Evolutionary conservation across 2,329 filamentous ascomycete genomes (phyloP).

Genomic region (Plectosphaerella sp.): DNA sequence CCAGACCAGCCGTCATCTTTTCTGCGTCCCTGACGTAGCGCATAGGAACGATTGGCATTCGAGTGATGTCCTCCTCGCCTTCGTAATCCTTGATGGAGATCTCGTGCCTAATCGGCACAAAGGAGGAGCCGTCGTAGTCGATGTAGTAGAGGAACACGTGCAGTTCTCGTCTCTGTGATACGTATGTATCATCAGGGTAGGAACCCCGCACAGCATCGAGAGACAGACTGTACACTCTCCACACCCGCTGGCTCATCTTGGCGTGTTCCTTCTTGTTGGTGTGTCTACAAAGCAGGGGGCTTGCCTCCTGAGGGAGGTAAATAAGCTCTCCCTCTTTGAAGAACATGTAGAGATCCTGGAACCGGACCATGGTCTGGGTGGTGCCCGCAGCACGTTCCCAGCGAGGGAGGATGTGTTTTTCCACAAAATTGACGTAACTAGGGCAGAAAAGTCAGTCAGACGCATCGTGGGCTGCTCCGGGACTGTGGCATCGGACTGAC

Average conservation of each 20-base stretch:
- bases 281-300: background rate
- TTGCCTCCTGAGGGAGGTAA: background rate
- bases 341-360: slow-evolving; percentile 1
- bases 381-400: background rate
- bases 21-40: slow-evolving; percentile 6
- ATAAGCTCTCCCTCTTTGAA: slow-evolving; percentile 2
- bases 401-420: background rate
- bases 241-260: background rate
- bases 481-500: background rate
- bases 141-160: slow-evolving; percentile 4
- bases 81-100: slow-evolving; percentile 1
- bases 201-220: too few species aligned
- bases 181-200: too few species aligned
- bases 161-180: background rate
- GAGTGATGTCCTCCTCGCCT: slow-evolving; percentile 8
- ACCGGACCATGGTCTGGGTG: slow-evolving; percentile 1
- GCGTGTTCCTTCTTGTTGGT: background rate
- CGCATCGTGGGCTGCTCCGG: too few species aligned
- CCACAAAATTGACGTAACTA: background rate
- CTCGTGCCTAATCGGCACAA: background rate
- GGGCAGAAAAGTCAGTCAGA: background rate
- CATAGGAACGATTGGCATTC: slow-evolving; percentile 9
- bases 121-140: slow-evolving; percentile 4
- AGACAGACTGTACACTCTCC: background rate
- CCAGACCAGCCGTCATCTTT: background rate